Evolutionary conservation across 1,284 basidiomycete species (phyloP), one percentile per base, ranked within the genome.

Genomic region (Phylloboletellus chloephorus): DNA sequence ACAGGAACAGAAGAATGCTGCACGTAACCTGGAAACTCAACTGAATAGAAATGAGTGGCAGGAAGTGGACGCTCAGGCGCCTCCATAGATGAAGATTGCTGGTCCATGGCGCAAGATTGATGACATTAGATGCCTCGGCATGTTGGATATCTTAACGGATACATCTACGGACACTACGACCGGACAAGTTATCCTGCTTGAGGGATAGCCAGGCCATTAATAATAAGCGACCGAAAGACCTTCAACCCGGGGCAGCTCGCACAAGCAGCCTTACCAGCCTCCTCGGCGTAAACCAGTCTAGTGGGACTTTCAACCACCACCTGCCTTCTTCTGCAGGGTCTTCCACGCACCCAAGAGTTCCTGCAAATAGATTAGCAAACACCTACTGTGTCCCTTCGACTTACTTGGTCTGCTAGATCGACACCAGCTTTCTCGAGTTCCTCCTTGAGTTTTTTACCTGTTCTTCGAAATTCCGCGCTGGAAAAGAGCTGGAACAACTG

Each of bases 11-110:
- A 88, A 1, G 71, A 59, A 1, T 69, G 58, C 8, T 72, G 67
- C 37, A 96, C 82, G 50, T 89, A 89, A 40, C 90, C 90, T 6
- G 91, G 92, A 65, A 91, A 94, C 64, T 96, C 92, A 50, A 96
- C 69, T 3, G 88, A 82, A 54, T 85, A 88, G 62, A 82, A 85
- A 15, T 77, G 67, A 3, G 69, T 68, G 22, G 75, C 68, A 7
- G 84, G 78, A 7, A 92, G 69, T 5, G 74, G 65, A 11, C 52
- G 64, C 43, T 69, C 65, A 7, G 65, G 69, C 0, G 78, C 74
- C 31, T 49, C 49, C 15, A 51, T 38, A 19, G 49, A 43, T 4
- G 46, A 36, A 4, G 47, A 16, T 33, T 44, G 49, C 12, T 38
- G 26, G 33, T 54, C 35, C 53, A 60, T 58, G 23, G 8, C 9